Conservation (phyloP, 805 yeast genomes). For the Hanseniaspora valbyensis region DNA sequence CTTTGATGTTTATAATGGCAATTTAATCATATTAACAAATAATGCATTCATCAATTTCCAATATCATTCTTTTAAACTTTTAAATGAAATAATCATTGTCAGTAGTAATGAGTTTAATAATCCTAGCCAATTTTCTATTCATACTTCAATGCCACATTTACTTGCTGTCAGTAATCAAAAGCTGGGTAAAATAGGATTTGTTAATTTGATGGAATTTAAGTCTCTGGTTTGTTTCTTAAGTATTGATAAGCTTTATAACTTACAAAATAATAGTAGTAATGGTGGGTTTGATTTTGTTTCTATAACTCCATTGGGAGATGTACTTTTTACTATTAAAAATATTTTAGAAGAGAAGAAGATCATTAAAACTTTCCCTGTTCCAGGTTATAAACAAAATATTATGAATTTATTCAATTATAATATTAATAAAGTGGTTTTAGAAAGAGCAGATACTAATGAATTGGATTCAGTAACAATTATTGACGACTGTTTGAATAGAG, state of each 20-base stretch:
- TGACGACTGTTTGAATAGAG: background rate
- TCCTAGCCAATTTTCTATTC: background rate
- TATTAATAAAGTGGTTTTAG: slow-evolving; percentile 5
- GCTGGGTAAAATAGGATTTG: slow-evolving; percentile 1
- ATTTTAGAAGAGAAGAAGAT: background rate
- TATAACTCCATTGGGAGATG: slow-evolving; percentile 12
- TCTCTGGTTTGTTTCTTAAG: background rate
- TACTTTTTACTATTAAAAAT: background rate
- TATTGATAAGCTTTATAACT: background rate
- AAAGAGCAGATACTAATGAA: background rate
- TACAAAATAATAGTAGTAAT: background rate
- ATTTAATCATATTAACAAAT: slow-evolving; percentile 2
- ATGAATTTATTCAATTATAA: slow-evolving; percentile 1
- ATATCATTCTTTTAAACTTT: background rate
- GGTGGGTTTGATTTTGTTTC: background rate
- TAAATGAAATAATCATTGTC: slow-evolving; percentile 3
- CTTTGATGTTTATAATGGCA: slow-evolving; percentile 6
- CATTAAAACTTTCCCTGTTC: background rate
- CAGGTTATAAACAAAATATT: background rate
- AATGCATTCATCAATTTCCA: slow-evolving; percentile 1
- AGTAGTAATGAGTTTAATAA: background rate
- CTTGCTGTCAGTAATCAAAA: slow-evolving; percentile 1
- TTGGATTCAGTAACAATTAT: background rate
- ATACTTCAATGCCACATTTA: background rate
- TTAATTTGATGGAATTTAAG: background rate